A percentile compares a stretch with the other conserved stretches of the same genome.
These are phyloP conservation scores for Dryadomyces quercus-mongolicae DNA, from an alignment of 2,329 filamentous ascomycete species.

Conservation along the genomic window DNA sequence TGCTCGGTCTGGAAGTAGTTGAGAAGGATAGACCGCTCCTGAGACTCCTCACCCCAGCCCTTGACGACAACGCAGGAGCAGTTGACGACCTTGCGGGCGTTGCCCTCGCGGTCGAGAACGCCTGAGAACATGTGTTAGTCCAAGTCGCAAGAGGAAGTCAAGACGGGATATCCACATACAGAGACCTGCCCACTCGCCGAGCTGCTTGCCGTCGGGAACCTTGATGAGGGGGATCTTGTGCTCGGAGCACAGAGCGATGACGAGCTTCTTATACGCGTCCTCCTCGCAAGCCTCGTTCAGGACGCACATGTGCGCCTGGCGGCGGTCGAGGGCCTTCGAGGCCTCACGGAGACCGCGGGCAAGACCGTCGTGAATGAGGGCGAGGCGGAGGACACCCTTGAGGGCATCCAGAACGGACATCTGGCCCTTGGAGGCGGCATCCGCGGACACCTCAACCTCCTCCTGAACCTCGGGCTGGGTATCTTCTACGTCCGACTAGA, in stretches of 20 bases:
- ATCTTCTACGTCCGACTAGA: constrained; percentile 99
- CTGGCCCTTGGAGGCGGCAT: constrained; percentile 76
- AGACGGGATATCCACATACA: constrained; percentile 53
- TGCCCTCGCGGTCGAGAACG: constrained; percentile 97
- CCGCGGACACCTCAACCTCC: constrained; percentile 93
- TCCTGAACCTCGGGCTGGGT: constrained; percentile 69
- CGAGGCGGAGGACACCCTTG: constrained; percentile 97
- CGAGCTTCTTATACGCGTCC: constrained; percentile 99
- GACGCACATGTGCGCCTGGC: constrained; percentile 99
- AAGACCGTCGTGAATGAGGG: constrained; percentile 98
- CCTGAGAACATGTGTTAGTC: constrained; percentile 39
- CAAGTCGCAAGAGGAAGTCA: not conserved
- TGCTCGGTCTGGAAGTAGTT: constrained; percentile 99
- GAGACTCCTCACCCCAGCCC: constrained; percentile 99
- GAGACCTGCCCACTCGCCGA: constrained; percentile 99
- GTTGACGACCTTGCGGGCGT: constrained; percentile 99
- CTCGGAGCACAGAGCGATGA: constrained; percentile 96
- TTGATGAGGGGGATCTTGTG: constrained; percentile 99
- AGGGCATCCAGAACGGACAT: constrained; percentile 98
- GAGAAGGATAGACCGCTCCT: constrained; percentile 96
- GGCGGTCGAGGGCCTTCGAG: constrained; percentile 95
- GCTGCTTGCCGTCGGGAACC: constrained; percentile 98
- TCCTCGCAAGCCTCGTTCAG: constrained; percentile 99
- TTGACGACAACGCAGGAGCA: constrained; percentile 99
- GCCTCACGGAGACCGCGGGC: constrained; percentile 97